phyloP scores from a whole-genome alignment of 352 stramenopile genomes.

The Globisporangium cederbergense region DNA sequence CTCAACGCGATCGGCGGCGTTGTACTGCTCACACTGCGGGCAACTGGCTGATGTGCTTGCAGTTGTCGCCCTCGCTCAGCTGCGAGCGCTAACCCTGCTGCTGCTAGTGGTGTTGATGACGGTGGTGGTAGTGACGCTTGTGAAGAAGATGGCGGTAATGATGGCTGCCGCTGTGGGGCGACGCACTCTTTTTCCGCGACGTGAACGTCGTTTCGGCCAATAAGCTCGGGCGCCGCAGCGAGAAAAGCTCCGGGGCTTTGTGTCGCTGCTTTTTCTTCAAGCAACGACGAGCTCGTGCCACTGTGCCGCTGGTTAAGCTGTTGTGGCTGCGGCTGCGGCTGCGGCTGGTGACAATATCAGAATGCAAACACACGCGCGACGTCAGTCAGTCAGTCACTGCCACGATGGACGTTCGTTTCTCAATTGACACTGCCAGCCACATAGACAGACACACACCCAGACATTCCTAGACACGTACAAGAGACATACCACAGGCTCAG shows the following conservation, averaged over 20 bases:
- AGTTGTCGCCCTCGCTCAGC: neutral
- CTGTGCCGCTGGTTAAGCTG: neutral
- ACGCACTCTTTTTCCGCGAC: neutral
- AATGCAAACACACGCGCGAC: slow-evolving; percentile 2
- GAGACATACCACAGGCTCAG: no score
- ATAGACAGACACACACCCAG: neutral
- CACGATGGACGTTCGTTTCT: neutral
- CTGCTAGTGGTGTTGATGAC: neutral
- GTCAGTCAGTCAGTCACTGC: slow-evolving; percentile 5
- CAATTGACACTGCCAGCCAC: neutral
- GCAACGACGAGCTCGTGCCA: neutral
- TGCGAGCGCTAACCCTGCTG: neutral
- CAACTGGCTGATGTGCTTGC: neutral
- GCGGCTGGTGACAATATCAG: neutral
- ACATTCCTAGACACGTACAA: neutral
- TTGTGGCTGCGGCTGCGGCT: neutral
- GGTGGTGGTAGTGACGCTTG: no score
- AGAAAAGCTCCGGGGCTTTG: neutral
- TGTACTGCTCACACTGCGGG: neutral
- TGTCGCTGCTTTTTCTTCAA: neutral
- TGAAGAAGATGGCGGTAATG: neutral
- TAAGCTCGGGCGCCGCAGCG: neutral
- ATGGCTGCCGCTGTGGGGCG: neutral
- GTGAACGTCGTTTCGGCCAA: slow-evolving; percentile 4
- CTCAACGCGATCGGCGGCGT: neutral